These are phyloP conservation scores for Alisma plantagoaquatica DNA, from an alignment of 106 monocot species.

Conservation along the genomic window DNA sequence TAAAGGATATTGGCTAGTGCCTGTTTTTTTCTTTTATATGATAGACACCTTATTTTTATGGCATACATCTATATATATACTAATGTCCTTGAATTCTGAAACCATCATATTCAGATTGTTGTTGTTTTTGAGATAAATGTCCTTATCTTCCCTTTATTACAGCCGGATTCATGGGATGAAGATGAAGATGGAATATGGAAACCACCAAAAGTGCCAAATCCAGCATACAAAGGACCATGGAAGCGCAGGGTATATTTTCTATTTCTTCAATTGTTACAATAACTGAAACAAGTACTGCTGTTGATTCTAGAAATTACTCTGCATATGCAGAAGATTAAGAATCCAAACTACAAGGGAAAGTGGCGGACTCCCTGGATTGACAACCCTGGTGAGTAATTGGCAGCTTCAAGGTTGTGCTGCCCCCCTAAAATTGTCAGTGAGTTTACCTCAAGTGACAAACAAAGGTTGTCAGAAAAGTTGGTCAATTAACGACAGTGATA, in stretches of 20 bases:
- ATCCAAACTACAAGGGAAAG: constrained; percentile 96
- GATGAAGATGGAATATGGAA: constrained; percentile 96
- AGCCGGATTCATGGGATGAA: constrained; percentile 96
- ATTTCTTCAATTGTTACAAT: not conserved
- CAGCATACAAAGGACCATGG: constrained; percentile 92
- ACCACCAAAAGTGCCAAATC: constrained; percentile 79
- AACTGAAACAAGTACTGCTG: not conserved
- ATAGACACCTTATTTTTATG: no score
- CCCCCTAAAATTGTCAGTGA: no score
- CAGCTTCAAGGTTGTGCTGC: no score
- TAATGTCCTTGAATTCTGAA: no score
- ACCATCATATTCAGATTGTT: no score
- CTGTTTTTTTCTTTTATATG: no score
- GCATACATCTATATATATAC: no score
- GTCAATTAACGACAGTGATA: no score
- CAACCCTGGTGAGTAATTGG: constrained; percentile 63
- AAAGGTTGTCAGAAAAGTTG: no score
- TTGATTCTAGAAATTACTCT: not conserved
- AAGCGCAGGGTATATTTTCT: constrained; percentile 58
- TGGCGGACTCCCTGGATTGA: constrained; percentile 97
- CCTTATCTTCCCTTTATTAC: constrained; percentile 6
- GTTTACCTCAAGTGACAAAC: no score
- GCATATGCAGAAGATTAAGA: constrained; percentile 81
- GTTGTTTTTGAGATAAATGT: no score
- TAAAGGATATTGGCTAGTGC: no score